Base-by-base conservation (phyloP, 306 rosid genomes). In the Bauhinia variegata region DNA sequence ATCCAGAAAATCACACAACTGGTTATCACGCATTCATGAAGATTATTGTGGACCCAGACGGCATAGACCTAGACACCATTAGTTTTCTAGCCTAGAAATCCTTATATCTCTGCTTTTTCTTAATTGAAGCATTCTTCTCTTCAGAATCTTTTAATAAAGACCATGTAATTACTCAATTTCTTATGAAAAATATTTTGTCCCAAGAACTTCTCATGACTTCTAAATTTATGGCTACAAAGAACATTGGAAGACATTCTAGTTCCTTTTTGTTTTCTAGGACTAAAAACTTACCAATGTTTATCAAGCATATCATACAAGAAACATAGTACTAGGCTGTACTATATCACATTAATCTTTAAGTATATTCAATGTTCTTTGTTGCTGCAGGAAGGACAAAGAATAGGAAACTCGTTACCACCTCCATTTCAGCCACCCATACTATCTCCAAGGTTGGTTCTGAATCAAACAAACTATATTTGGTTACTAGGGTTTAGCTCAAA, bases 31-130 rank as follows among this genome's bases (percentile, higher is more conserved):
- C 73, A 67, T 88, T 81, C 89, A 88, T 69, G 95, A 85, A 85
- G 95, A 88, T 83, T 85, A 88, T 67, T 85, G 64, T 64, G 87
- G 89, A 77, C 91, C 89, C 84, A 83, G 86, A 73, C 70, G 70
- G 5, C 91, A 85, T 68, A 79, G 70, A 80, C 57, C 87, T 74
- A 80, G 67, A 55, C 91, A 87, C 71, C 82, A 87, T 60, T 87
- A 80, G 79, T 37, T 83, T 37, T 44, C 6, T 68, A 42, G 50
- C 54, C 7, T 12, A 18, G 7, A 28, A 14, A 11, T 11, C 39
- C 48, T 31, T n/a, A 33, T 52, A 9, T 36, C 46, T 8, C 60
- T 47, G 53, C 69, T 49, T 44, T 46, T 65, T 43, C 47, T 54
- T 17, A 8, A 67, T 14, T 41, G 13, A 42, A 59, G 6, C 63